Percentiles rank a stretch among this genome's conserved stretches.
phyloP scores from a whole-genome alignment of 2,329 filamentous ascomycete genomes.

The Fusarium hainanense region DNA sequence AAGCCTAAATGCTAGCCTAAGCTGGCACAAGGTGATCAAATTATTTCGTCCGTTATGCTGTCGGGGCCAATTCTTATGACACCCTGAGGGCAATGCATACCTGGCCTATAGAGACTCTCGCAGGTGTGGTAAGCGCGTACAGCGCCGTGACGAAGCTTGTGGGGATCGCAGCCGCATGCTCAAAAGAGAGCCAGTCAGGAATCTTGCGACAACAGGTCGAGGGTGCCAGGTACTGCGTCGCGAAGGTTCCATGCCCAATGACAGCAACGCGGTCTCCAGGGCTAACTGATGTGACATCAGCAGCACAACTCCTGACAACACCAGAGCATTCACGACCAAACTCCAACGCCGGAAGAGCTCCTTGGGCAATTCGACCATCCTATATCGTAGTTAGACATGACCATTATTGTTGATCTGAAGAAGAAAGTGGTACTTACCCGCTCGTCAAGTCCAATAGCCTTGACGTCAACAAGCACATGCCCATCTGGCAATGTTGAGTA shows the following conservation, averaged over 20 bases:
- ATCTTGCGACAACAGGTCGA: slow-evolving; percentile 33
- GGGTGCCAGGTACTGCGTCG: slow-evolving; percentile 34
- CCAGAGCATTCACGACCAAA: slow-evolving; percentile 42
- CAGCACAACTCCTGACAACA: slow-evolving; percentile 24
- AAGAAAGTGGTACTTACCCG: slow-evolving; percentile 21
- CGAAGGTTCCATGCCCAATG: slow-evolving; percentile 39
- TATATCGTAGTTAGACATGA: slow-evolving; percentile 21
- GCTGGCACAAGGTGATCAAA: no score
- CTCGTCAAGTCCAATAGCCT: slow-evolving; percentile 35
- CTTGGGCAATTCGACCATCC: slow-evolving; percentile 35
- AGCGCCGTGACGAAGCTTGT: slow-evolving; percentile 37
- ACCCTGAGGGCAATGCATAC: slow-evolving; percentile 10
- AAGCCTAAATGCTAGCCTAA: no score
- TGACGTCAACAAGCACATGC: slow-evolving; percentile 39
- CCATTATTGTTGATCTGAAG: not conserved
- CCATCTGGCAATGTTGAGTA: slow-evolving; percentile 5
- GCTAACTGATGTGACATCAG: slow-evolving; percentile 19
- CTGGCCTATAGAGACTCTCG: slow-evolving; percentile 25
- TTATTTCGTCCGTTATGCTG: no score
- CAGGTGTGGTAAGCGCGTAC: slow-evolving; percentile 29
- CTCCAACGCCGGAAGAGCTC: slow-evolving; percentile 31
- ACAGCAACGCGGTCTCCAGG: slow-evolving; percentile 38
- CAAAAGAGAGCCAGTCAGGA: slow-evolving; percentile 40
- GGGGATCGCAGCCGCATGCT: slow-evolving; percentile 38
- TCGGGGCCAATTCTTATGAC: no score